Evolutionary conservation across 2,329 filamentous ascomycete genomes (phyloP), one percentile per base, ranked within the genome.

Genomic region (Lachnellula subtilissima): DNA sequence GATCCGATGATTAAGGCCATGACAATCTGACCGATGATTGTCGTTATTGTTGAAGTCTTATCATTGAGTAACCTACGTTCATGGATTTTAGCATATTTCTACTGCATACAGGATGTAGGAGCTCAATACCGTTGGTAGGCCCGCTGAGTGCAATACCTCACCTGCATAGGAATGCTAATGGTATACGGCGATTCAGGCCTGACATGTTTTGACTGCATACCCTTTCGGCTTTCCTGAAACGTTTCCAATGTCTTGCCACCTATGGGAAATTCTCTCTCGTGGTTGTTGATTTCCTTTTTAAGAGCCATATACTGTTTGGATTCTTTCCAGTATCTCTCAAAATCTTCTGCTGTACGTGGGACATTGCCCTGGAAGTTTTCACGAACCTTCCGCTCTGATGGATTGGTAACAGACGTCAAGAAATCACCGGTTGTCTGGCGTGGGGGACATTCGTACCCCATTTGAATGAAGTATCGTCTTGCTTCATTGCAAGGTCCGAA

Each of bases 121-220:
- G 5, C 7, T 25, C 5, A 25, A 25, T 25, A 25, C 25, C 92
- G 84, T 68, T 84, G 83, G 75, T 87, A 94, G 7, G 90, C 91
- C 68, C 93, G 86, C 77, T 85, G 85, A 48, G 95, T 77, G 69
- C 91, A 96, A 22, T 96, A 84, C 58, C 79, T 72, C 60, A 96
- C 73, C 71, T 97, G 92, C 72, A 93, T 86, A 2, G 59, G 54
- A 62, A 87, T 89, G 0, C 89, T 93, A 43, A 97, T 76, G 0
- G 90, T 96, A 71, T 87, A 97, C 0, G 92, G 91, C 1, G 90
- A 95, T 70, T 83, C 83, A 49, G 79, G 71, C 3, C 89, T 86
- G 68, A 81, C 78, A 28, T 73, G 67, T 67, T 76, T 80, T 61
- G 83, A 79, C 58, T 70, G 65, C 64, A 66, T 67, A 11, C 54